Base-by-base conservation (phyloP, 148 eudicot species). In the Amaranthus cruentus region DNA sequence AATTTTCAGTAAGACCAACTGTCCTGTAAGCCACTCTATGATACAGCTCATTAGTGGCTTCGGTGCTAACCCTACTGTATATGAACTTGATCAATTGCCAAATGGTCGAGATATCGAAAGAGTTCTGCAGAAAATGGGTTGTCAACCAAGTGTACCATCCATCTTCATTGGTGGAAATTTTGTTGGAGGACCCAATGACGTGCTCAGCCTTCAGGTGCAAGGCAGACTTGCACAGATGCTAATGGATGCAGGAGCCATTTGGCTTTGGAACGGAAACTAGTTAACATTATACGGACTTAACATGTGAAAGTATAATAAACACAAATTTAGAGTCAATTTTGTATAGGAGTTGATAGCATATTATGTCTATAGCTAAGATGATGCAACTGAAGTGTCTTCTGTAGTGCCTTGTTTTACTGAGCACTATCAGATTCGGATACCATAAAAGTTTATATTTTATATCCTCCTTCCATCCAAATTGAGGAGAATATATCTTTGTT, bases 171-270 rank as follows among this genome's bases (percentile, higher is more conserved):
- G 75, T 49, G 75, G 75, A 72, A 72, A 59, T 57, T 72, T 72
- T 18, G 67, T 72, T 7, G 75, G 75, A 0, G 75, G 75, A 4
- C 76, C 80, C 15, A 78, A 78, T 47, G 80, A 78, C 18, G 64
- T 78, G 68, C 72, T 78, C 59, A 78, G 72, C 55, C 80, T 78
- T 51, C 80, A 78, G 72, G 72, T 78, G 53, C 80, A 78, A 50
- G 80, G 80, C 15, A 78, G 80, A 67, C 80, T 72, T n/a, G 80
- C 73, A 18, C 71, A 78, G 59, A 78, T 72, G 80, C 73, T 78
- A 53, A 78, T 78, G 72, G 76, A 78, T 66, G 76, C 80, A 3
- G 80, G 80, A 11, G 80, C 80, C 12, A 78, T 78, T 59, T 78
- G 80, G 80, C 76, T 78, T 57, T 78, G 80, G 80, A 78, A 78